phyloP scores from a whole-genome alignment of 257 asterid species.

The Datura wrightii region DNA sequence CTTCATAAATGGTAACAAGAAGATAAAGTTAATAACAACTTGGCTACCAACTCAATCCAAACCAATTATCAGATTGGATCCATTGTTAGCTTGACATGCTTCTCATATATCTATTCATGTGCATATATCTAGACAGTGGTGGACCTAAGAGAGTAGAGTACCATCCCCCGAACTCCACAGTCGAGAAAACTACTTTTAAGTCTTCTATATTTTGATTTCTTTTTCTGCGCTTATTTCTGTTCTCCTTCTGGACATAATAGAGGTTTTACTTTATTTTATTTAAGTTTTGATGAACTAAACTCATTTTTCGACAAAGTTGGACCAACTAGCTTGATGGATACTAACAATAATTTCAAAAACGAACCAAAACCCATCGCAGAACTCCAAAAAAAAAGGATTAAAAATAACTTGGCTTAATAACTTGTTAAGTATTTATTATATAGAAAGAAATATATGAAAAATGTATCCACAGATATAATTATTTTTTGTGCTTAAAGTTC shows the following conservation, averaged over 20 bases:
- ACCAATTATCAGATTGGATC: background rate
- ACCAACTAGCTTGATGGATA: background rate
- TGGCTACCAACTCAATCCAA: background rate
- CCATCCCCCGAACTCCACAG: no score
- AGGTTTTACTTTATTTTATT: background rate
- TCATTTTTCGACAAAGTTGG: background rate
- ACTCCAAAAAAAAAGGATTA: background rate
- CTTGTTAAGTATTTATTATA: background rate
- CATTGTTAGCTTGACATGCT: background rate
- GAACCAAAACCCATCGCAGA: background rate
- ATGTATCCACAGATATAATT: background rate
- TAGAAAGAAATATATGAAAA: background rate
- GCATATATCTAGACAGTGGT: no score
- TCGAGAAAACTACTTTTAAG: no score
- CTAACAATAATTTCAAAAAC: background rate
- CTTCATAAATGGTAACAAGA: background rate
- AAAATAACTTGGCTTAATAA: background rate
- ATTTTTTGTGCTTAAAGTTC: background rate
- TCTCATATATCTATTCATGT: background rate
- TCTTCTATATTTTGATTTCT: no score
- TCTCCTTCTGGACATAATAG: background rate
- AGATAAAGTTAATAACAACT: background rate
- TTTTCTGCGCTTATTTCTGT: no score
- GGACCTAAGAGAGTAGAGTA: no score
- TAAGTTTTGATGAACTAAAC: background rate